Base-by-base conservation (phyloP, 2,329 filamentous ascomycete genomes). In the Pestalotiopsis sp. region DNA sequence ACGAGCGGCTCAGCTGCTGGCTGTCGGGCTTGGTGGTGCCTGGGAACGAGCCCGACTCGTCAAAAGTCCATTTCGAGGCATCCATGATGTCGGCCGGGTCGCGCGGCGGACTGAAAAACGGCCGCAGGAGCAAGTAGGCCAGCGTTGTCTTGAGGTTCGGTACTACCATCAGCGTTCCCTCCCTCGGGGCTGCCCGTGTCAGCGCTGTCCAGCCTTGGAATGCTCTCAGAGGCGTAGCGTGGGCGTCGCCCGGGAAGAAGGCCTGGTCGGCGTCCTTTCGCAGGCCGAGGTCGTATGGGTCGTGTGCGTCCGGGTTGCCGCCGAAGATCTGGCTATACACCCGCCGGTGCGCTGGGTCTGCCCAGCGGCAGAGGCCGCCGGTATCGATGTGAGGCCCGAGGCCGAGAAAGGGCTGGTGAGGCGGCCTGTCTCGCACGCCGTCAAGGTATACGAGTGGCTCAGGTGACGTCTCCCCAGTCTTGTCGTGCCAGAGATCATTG, bases 161-260 rank as follows among this genome's bases (percentile, higher is more conserved):
- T 66, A 78, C 78, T 3, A 81, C 65, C 66, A 79, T 67, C 26
- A 81, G 68, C 1, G 72, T 76, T 2, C 78, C 79, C 59, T 78
- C 74, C 4, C 48, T 40, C 4, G 75, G 71, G 2, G 71, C 72
- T 9, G 77, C 73, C 0, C 70, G 71, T 0, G 78, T 78, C 9
- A 80, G 67, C 0, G 79, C 78, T 1, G 78, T 80, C 79, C 79
- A 81, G 38, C 78, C 78, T 65, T 81, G 77, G 68, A 79, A 80
- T 6, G 77, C 75, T 10, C 79, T 71, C 35, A 81, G 74, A 3
- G 78, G 78, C 2, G 72, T 73, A 1, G 76, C 79, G 61, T 79
- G 77, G 3, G 76, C 75, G 10, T 67, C 68, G 17, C 74, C 77
- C 20, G 74, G 71, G 66, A 77, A 78, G 13, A 76, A 62, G 14